Evolutionary conservation across 73 alveolate species (phyloP), one percentile per base, ranked within the genome.

Genomic region (Blepharisma japonicum): DNA sequence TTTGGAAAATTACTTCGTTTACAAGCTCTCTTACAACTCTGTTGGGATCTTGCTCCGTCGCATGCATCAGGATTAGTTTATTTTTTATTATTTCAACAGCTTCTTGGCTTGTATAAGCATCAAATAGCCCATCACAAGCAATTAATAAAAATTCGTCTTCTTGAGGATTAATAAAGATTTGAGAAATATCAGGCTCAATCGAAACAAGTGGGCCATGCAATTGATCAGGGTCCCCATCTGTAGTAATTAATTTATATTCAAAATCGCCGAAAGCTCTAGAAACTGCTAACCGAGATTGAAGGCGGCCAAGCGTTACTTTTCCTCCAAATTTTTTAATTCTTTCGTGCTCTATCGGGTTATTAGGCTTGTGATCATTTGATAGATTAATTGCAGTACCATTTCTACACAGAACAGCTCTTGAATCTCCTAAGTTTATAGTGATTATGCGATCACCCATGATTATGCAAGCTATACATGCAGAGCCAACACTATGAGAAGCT

Each of bases 111-210:
- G 79, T 71, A 71, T 78, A 85, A 70, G 92, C 87, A 55, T 94
- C 99, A 92, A 95, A 92, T 21, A 94, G 87, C n/a, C 99, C 99
- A 83, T 94, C 99, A 84, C 99, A 92, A 7, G 96, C 97, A 45
- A 91, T 68, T 2, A 94, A 85, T 7, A 94, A 78, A 81, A 92
- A 94, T 25, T 94, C 98, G 68, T 80, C 77, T 20, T 87, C 96
- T 49, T 50, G 56, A 39, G 86, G 86, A 71, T 85, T 85, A 7
- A 92, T 82, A 56, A 78, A 81, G 68, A 84, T 83, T 6, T 78
- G 85, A 71, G 81, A 56, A 2, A 96, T 86, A 77, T 96, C 98
- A 0, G 99, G 99, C 51, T 79, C 86, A 39, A 92, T 81, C 7
- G 96, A 88, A 27, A 96, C 78, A 8, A 74, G 42, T 38, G 21